Percentiles rank a stretch among this genome's conserved stretches.
Conservation (phyloP, 1,139 yeast genomes). For the Hyphopichia fennica region DNA sequence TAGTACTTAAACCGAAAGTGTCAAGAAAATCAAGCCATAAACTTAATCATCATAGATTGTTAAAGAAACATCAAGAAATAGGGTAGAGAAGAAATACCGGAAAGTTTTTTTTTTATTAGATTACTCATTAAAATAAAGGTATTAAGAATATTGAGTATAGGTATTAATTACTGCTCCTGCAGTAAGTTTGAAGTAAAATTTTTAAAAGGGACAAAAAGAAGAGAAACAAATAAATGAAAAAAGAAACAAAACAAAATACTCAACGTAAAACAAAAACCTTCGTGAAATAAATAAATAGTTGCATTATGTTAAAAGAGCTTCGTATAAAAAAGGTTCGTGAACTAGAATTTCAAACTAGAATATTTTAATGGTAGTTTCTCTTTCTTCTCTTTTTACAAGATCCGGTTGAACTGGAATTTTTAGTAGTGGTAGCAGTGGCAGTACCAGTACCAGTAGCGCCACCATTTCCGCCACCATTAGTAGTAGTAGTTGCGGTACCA, state of each 20-base stretch:
- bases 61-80: too few species aligned
- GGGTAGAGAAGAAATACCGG: not conserved
- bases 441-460: conserved; percentile 16
- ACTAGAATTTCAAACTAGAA: too few species aligned
- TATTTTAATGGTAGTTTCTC: conserved; percentile 3
- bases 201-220: not conserved
- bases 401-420: conserved; percentile 7
- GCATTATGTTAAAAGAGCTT: too few species aligned
- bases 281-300: too few species aligned
- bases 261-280: too few species aligned
- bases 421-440: conserved; percentile 15
- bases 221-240: not conserved
- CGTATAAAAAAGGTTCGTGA: too few species aligned
- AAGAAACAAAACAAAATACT: not conserved
- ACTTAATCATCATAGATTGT: not conserved
- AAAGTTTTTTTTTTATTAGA: not conserved
- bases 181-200: not conserved
- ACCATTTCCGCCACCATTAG: conserved; percentile 14
- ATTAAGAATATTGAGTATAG: not conserved
- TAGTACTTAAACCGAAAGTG: conserved; percentile 1
- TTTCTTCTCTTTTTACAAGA: conserved; percentile 5
- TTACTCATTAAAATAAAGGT: not conserved
- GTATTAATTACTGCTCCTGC: too few species aligned
- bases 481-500: conserved; percentile 14
- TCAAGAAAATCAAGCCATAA: not conserved